Evolutionary conservation across 2,329 filamentous ascomycete genomes (phyloP).

Genomic region (Microcera coccophila): DNA sequence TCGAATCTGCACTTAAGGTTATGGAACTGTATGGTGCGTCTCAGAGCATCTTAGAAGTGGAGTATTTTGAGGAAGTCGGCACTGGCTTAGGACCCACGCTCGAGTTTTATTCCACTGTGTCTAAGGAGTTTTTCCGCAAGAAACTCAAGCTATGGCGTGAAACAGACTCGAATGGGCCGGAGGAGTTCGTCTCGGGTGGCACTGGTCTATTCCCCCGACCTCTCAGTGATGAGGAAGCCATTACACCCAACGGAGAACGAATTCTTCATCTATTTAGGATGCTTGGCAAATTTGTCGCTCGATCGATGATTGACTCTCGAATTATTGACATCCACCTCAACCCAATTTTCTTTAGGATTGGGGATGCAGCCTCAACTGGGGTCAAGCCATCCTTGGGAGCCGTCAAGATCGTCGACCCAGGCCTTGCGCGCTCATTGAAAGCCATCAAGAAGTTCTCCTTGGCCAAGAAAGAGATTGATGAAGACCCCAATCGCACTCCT

Average conservation of each 20-base stretch:
- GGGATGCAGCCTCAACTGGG: conserved; percentile 57
- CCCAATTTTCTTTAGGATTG: conserved; percentile 94
- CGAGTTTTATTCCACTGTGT: conserved; percentile 97
- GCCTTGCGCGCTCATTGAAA: conserved; percentile 79
- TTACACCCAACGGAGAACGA: conserved; percentile 76
- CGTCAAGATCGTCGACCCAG: conserved; percentile 82
- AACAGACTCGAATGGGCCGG: conserved; percentile 66
- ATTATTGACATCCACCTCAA: conserved; percentile 99
- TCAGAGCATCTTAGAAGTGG: conserved; percentile 91
- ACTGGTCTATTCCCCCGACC: conserved; percentile 89
- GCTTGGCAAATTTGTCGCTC: conserved; percentile 93
- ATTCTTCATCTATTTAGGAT: conserved; percentile 86
- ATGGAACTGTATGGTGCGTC: conserved; percentile 99
- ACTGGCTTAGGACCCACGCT: conserved; percentile 93
- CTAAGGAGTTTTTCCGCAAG: conserved; percentile 95
- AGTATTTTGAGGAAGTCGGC: conserved; percentile 98
- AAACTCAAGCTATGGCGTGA: conserved; percentile 97
- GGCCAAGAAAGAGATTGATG: conserved; percentile 77
- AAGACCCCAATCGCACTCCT: conserved; percentile 61
- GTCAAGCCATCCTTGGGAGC: conserved; percentile 83
- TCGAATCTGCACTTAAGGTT: conserved; percentile 95
- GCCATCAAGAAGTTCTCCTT: conserved; percentile 81
- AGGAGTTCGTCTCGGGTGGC: conserved; percentile 80
- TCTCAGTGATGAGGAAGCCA: conserved; percentile 72
- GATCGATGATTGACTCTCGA: conserved; percentile 95